Evolutionary conservation across 2,329 filamentous ascomycete genomes (phyloP).

Genomic region (Aspergillus tamarii): DNA sequence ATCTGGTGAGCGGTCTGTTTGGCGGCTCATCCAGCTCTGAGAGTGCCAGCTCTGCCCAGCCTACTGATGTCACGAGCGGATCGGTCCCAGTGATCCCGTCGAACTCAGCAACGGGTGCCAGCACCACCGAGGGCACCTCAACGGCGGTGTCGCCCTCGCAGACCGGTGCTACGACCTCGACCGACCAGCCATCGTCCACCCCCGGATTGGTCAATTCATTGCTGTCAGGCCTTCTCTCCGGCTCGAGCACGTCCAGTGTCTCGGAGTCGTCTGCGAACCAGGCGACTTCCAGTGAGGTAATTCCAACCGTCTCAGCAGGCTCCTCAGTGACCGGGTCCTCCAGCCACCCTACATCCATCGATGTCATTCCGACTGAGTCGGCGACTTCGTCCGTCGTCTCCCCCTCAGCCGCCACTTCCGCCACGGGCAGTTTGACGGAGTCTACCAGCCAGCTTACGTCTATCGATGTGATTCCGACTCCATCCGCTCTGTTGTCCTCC

Average conservation of each 20-base stretch:
- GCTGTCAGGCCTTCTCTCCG: neutral
- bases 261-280: neutral
- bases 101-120: neutral
- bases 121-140: neutral
- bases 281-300: neutral
- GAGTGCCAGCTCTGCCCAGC: slow-evolving; percentile 4
- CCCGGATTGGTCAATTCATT: slow-evolving; percentile 1
- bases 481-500: neutral
- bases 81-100: neutral
- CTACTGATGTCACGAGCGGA: neutral
- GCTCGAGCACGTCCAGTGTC: neutral
- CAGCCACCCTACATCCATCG: neutral
- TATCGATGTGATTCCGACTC: neutral
- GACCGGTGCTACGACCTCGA: neutral
- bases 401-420: neutral
- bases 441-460: neutral
- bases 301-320: neutral
- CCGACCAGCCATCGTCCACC: neutral
- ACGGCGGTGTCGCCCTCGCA: neutral
- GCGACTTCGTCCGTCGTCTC: neutral
- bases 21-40: neutral
- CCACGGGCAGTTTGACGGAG: neutral
- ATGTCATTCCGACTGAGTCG: neutral
- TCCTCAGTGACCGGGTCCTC: neutral
- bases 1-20: slow-evolving; percentile 3